Evolutionary conservation across 169 alveolate species (phyloP).

Genomic region (Plasmodium relictum): DNA sequence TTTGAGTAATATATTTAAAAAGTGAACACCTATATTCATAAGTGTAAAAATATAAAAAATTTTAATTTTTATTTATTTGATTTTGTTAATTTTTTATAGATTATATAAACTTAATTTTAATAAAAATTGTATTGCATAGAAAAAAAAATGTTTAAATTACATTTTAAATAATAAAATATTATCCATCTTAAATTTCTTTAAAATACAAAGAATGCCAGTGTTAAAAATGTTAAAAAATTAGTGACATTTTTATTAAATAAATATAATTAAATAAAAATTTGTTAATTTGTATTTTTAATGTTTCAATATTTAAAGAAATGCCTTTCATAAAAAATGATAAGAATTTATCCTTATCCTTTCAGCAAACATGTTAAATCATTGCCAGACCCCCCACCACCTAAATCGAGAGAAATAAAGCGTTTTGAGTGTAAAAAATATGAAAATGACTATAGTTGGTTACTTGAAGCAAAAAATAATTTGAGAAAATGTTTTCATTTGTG

Average conservation of each 20-base stretch:
- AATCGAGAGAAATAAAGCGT: conserved; percentile 58
- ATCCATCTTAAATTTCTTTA: conserved; percentile 18
- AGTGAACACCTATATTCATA: background rate
- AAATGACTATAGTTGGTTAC: conserved; percentile 66
- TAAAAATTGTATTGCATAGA: background rate
- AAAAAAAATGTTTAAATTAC: conserved; percentile 54
- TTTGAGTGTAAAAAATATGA: conserved; percentile 64
- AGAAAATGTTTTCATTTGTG: conserved; percentile 68
- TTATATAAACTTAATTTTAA: background rate
- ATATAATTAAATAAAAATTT: background rate
- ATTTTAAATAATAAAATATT: conserved; percentile 35
- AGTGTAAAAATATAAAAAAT: conserved; percentile 14
- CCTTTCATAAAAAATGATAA: conserved; percentile 47
- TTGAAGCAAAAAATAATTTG: conserved; percentile 55
- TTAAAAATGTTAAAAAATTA: background rate
- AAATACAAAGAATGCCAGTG: conserved; percentile 26
- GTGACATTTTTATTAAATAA: background rate
- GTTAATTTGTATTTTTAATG: conserved; percentile 34
- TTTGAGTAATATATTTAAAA: conserved; percentile 18
- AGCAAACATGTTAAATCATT: conserved; percentile 68
- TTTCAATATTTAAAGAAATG: conserved; percentile 59
- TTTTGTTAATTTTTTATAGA: conserved; percentile 17
- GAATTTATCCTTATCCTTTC: conserved; percentile 74
- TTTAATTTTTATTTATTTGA: background rate
- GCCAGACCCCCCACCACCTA: conserved; percentile 76